Evolutionary conservation across 495 filamentous ascomycete species (phyloP), one percentile per base, ranked within the genome.

Genomic region (Xylaria longipes): DNA sequence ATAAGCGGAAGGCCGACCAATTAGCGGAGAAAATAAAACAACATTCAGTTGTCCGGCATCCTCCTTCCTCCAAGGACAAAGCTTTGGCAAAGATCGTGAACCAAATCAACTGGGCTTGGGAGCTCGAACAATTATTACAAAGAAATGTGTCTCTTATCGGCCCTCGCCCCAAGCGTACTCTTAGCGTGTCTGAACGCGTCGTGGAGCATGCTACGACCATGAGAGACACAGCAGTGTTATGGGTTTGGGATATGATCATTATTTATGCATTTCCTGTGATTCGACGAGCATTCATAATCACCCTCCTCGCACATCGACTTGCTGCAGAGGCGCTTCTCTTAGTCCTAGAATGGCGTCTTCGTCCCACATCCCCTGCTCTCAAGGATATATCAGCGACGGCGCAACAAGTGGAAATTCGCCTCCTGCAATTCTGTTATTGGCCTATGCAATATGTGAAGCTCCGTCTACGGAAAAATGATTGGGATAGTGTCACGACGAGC

Each of bases 391-490:
- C 94, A 45, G 96, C 96, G 15, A 98, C 95, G 2, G 97, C 96
- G n/a, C 96, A 98, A 78, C 96, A 99, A 79, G 91, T 98, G 43
- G 96, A 99, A 81, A 98, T 99, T 74, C 93, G 96, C 5, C 87
- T 99, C 22, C 95, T 98, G 78, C 96, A 99, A 77, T 98, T 98
- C 80, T 98, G 96, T 81, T 99, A 98, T 79, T 98, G 94, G 95
- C 97, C 95, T 5, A 93, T 97, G 76, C 95, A 98, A 79, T 98
- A 99, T 77, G 84, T 95, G 65, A 98, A 94, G 17, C 81, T 99
- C 31, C 92, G 94, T 14, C 89, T 93, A 72, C 87, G 95, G 54
- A 97, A 95, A 74, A 89, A 92, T 62, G 94, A 97, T 72, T 98
- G 97, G 96, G 93, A 94, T 74, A 98, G 95, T 80, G 90, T 97